Percentiles rank a stretch among this genome's conserved stretches.
Conservation (phyloP, 306 rosid species). For the Prunus padus region DNA sequence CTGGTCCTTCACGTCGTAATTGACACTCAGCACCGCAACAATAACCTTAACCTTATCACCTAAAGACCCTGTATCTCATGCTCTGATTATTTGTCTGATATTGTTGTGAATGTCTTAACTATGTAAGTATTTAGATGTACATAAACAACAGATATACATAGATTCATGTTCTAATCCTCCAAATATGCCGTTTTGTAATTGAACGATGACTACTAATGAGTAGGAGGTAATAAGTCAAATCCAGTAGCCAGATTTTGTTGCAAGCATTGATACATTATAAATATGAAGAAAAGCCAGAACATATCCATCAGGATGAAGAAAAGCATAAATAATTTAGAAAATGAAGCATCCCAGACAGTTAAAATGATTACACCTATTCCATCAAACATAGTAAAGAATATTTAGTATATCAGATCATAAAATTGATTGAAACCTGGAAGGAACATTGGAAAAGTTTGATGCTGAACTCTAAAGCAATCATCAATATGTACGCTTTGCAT, state of each 20-base stretch:
- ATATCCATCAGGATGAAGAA: neutral
- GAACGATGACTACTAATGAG: neutral
- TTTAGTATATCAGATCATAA: neutral
- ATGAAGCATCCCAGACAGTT: neutral
- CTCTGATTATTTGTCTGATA: neutral
- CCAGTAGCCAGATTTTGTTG: neutral
- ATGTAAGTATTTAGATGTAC: neutral
- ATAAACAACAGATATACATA: neutral
- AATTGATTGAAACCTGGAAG: neutral
- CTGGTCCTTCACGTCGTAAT: neutral
- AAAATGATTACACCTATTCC: neutral
- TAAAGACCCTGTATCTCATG: neutral
- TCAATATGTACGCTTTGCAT: slow-evolving; percentile 31
- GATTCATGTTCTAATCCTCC: neutral
- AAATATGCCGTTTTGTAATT: neutral
- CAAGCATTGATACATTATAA: neutral
- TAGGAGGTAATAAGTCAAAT: neutral
- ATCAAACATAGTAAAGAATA: neutral
- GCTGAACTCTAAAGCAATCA: neutral
- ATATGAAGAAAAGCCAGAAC: neutral
- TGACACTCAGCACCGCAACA: neutral
- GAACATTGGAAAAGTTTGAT: neutral
- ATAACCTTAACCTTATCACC: neutral
- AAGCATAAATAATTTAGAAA: neutral
- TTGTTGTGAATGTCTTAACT: neutral